Evolutionary conservation across 441 rosid species (phyloP), one percentile per base, ranked within the genome.

Genomic region (Jatropha multifida): DNA sequence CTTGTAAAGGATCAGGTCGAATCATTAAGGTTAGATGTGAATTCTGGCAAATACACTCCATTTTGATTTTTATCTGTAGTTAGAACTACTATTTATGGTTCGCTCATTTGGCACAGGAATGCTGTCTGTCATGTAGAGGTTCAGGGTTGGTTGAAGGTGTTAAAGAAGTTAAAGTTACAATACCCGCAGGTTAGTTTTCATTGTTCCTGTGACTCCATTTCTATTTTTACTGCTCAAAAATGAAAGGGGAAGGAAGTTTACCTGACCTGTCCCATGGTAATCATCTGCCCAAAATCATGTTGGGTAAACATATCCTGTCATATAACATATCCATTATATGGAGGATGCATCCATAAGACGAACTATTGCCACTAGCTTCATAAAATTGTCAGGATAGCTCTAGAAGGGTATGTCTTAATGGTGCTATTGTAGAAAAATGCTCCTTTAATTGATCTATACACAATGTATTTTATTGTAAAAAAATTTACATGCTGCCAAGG

Each of bases 91-190:
- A 37, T 5, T 68, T 54, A 65, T 75, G 67, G 68, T 75, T 61
- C 79, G 44, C 60, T 41, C 63, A 52, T 82, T 63, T 84, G 80
- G 65, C 79, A 26, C 83, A 95, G 98, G 98, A 88, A 71, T 73
- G 80, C 79, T 95, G 99, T 76, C 70, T 69, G 81, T 78, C 86
- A 65, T 95, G 99, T 71, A 77, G 77, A 84, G 99, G 99, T 67
- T 87, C 94, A 18, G 98, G 97, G 73, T 85, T 88, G 69, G 86
- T 88, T 82, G 91, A 89, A 81, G 97, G 96, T 78, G 83, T 83
- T 75, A 93, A 86, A 78, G 88, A 91, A 58, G 90, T 93, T 74
- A 79, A 87, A 83, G 88, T 95, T 73, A 86, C 84, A 63, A 87
- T 95, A 73, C 99, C 97, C 69, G 91, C 88, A 76, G 99, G 99